phyloP scores from a whole-genome alignment of 2,329 filamentous ascomycete genomes.

The Xylariaceae sp. region DNA sequence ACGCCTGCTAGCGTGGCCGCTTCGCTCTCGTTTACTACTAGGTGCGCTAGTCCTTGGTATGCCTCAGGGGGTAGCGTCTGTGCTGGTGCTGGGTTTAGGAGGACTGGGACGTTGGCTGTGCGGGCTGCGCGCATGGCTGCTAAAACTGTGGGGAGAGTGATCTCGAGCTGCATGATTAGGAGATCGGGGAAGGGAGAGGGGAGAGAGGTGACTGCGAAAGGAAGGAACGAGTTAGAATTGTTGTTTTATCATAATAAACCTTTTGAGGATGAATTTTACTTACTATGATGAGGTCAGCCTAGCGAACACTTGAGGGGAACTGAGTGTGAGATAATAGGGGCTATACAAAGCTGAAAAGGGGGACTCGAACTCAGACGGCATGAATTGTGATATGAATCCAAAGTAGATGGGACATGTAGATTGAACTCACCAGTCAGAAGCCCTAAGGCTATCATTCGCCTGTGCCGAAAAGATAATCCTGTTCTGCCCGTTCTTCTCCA shows the following conservation, averaged over 20 bases:
- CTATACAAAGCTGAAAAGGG: no score
- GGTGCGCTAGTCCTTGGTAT: slow-evolving; percentile 66
- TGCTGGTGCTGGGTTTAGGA: slow-evolving; percentile 85
- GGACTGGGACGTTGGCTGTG: slow-evolving; percentile 51
- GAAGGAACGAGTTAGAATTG: no score
- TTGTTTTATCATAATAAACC: no score
- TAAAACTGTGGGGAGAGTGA: slow-evolving; percentile 62
- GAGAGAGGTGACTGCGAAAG: slow-evolving; percentile 33
- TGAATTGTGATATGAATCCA: no score
- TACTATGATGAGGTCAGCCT: no score
- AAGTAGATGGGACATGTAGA: no score
- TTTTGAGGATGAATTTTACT: no score
- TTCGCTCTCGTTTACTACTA: slow-evolving; percentile 90
- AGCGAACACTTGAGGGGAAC: no score
- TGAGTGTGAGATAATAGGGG: no score
- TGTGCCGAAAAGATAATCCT: slow-evolving; percentile 70
- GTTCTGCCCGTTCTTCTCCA: slow-evolving; percentile 69
- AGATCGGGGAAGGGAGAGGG: slow-evolving; percentile 50
- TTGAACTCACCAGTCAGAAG: no score
- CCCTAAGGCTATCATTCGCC: slow-evolving; percentile 56
- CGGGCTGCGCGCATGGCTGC: slow-evolving; percentile 53
- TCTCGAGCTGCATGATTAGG: slow-evolving; percentile 75
- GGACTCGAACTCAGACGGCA: no score
- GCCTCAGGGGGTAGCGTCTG: slow-evolving; percentile 61
- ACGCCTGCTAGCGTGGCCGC: slow-evolving; percentile 66